Evolutionary conservation across 768 basidiomycete species (phyloP).

Genomic region (Boletus insuetus): DNA sequence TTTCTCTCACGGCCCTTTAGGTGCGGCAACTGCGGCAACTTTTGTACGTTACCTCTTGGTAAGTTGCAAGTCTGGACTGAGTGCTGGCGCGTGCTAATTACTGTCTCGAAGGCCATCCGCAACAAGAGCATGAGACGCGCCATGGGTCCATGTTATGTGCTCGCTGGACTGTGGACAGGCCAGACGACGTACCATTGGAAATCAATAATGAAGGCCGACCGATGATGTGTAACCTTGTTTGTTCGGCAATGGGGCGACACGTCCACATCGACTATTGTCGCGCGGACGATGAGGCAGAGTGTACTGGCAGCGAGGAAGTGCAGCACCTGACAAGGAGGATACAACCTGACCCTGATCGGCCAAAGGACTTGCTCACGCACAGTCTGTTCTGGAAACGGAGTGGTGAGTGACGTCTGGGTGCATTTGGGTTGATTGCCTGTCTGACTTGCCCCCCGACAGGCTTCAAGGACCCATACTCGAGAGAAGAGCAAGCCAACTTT

Average conservation of each 20-base stretch:
- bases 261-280: slow-evolving; percentile 58
- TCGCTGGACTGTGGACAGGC: slow-evolving; percentile 54
- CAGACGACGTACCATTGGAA: slow-evolving; percentile 48
- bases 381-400: slow-evolving; percentile 55
- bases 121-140: slow-evolving; percentile 58
- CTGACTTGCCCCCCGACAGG: no score
- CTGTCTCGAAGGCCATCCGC: slow-evolving; percentile 45
- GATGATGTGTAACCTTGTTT: slow-evolving; percentile 63
- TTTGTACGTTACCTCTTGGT: slow-evolving; percentile 58
- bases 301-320: slow-evolving; percentile 39
- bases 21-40: slow-evolving; percentile 56
- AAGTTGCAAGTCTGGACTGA: neutral
- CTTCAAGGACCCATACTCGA: slow-evolving; percentile 62
- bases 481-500: slow-evolving; percentile 54
- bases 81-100: neutral
- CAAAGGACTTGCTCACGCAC: slow-evolving; percentile 57
- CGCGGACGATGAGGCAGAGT: slow-evolving; percentile 34
- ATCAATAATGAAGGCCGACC: slow-evolving; percentile 58
- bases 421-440: slow-evolving; percentile 50
- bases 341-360: slow-evolving; percentile 42
- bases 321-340: slow-evolving; percentile 46
- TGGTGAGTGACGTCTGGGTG: slow-evolving; percentile 34
- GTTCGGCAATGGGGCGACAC: slow-evolving; percentile 56
- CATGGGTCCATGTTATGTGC: slow-evolving; percentile 64
- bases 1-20: slow-evolving; percentile 23